A percentile compares a stretch with the other conserved stretches of the same genome.
Evolutionary conservation across 139 green algal species (phyloP).

Genomic region (Chlamydomonas urium): DNA sequence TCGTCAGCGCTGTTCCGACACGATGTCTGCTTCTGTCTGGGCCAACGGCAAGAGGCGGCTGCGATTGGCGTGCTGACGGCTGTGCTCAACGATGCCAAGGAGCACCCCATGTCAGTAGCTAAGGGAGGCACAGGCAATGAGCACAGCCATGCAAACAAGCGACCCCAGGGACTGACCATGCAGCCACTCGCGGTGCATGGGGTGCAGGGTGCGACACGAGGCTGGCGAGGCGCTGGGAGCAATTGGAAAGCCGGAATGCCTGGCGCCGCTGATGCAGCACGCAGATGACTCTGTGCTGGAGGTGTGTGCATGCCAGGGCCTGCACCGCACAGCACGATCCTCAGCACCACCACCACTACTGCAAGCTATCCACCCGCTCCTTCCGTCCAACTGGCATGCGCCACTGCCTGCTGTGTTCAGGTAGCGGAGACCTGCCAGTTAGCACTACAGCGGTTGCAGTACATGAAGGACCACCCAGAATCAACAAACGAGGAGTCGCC

Average conservation of each 20-base stretch:
- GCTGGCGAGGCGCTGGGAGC: slow-evolving; percentile 85
- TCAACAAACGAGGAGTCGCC: slow-evolving; percentile 46
- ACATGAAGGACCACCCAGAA: slow-evolving; percentile 36
- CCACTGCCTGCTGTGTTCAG: slow-evolving; percentile 29
- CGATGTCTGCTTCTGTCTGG: slow-evolving; percentile 88
- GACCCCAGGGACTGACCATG: background rate
- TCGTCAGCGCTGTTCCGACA: slow-evolving; percentile 79
- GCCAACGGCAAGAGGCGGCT: slow-evolving; percentile 76
- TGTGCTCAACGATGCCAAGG: slow-evolving; percentile 51
- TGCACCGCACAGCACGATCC: too few relatives aligned
- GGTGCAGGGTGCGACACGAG: slow-evolving; percentile 81
- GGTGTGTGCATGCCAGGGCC: slow-evolving; percentile 33
- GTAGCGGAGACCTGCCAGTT: slow-evolving; percentile 95
- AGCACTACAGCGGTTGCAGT: slow-evolving; percentile 83
- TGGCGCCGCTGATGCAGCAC: slow-evolving; percentile 57
- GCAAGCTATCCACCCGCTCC: too few relatives aligned
- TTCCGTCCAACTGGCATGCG: too few relatives aligned
- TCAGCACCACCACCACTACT: too few relatives aligned
- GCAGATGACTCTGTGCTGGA: slow-evolving; percentile 49
- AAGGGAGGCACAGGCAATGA: background rate
- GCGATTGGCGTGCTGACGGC: slow-evolving; percentile 54
- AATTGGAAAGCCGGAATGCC: slow-evolving; percentile 68
- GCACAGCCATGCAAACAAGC: background rate
- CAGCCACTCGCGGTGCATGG: background rate
- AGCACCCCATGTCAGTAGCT: slow-evolving; percentile 74